Conservation (phyloP, 1,284 basidiomycete genomes). For the Singerocomus rubriflavus region DNA sequence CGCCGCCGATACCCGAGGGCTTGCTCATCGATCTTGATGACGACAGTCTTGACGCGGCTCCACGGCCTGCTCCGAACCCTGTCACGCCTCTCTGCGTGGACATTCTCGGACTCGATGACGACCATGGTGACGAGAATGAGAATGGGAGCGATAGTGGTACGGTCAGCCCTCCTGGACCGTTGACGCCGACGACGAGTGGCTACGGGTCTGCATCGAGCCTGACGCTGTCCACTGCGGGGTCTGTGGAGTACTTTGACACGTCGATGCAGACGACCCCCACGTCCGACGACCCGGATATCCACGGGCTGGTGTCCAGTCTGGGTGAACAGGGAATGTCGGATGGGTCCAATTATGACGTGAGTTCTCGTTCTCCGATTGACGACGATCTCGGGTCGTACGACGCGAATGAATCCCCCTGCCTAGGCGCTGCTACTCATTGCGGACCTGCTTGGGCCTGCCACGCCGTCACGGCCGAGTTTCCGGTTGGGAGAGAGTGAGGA, state of each 20-base stretch:
- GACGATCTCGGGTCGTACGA: constrained; percentile 18
- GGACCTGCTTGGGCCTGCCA: constrained; percentile 31
- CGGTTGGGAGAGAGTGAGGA: constrained; percentile 12
- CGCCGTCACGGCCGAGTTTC: constrained; percentile 12
- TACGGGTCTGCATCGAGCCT: constrained; percentile 29
- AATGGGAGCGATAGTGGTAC: constrained; percentile 31
- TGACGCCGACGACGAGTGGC: constrained; percentile 32
- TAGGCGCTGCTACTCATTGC: constrained; percentile 33
- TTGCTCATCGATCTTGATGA: constrained; percentile 34
- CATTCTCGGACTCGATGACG: constrained; percentile 23
- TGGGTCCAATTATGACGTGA: constrained; percentile 34
- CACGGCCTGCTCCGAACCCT: constrained; percentile 7
- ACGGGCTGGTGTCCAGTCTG: constrained; percentile 25
- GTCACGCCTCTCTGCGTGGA: constrained; percentile 19
- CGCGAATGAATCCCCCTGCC: constrained; percentile 24
- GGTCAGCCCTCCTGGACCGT: constrained; percentile 30
- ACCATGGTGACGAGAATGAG: constrained; percentile 19
- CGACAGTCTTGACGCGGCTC: constrained; percentile 25
- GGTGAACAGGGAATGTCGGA: constrained; percentile 29
- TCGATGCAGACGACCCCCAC: constrained; percentile 24
- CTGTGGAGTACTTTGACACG: constrained; percentile 28
- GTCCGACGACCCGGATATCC: constrained; percentile 26
- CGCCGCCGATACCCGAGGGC: constrained; percentile 32
- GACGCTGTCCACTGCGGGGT: constrained; percentile 26
- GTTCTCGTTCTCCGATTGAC: constrained; percentile 25